These are phyloP conservation scores for Microcera coccophila DNA, from an alignment of 2,329 filamentous ascomycete genomes.

Conservation along the genomic window DNA sequence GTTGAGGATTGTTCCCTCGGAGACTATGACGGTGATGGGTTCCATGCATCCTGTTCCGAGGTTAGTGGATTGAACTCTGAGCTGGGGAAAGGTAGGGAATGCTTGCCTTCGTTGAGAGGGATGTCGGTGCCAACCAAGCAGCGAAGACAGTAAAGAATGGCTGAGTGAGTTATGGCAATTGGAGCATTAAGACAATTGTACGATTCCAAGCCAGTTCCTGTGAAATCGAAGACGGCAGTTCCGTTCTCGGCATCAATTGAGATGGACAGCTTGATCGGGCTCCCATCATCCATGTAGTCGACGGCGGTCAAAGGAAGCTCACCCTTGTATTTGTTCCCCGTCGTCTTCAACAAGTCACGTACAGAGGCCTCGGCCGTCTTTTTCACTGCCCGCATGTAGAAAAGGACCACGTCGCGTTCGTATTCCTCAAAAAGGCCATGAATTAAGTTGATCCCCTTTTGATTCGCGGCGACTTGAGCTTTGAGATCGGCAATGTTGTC, in stretches of 20 bases:
- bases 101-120: conserved; percentile 34
- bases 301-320: conserved; percentile 59
- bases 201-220: conserved; percentile 20
- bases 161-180: conserved; percentile 20
- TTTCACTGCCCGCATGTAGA: conserved; percentile 80
- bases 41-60: conserved; percentile 39
- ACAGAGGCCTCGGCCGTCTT: conserved; percentile 74
- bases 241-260: conserved; percentile 66
- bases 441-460: conserved; percentile 79
- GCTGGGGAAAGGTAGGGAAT: background rate
- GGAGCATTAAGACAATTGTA: conserved; percentile 23
- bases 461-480: conserved; percentile 79
- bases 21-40: conserved; percentile 18
- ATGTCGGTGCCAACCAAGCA: conserved; percentile 28
- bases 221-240: conserved; percentile 60
- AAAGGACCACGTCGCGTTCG: conserved; percentile 69
- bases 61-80: background rate
- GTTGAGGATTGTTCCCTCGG: conserved; percentile 28
- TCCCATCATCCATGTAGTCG: conserved; percentile 84
- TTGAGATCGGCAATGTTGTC: conserved; percentile 85
- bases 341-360: conserved; percentile 65
- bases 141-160: conserved; percentile 24
- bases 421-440: conserved; percentile 71
- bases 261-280: conserved; percentile 68
- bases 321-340: conserved; percentile 60